Evolutionary conservation across 805 yeast species (phyloP).

Genomic region (Clavispora vitiphila): DNA sequence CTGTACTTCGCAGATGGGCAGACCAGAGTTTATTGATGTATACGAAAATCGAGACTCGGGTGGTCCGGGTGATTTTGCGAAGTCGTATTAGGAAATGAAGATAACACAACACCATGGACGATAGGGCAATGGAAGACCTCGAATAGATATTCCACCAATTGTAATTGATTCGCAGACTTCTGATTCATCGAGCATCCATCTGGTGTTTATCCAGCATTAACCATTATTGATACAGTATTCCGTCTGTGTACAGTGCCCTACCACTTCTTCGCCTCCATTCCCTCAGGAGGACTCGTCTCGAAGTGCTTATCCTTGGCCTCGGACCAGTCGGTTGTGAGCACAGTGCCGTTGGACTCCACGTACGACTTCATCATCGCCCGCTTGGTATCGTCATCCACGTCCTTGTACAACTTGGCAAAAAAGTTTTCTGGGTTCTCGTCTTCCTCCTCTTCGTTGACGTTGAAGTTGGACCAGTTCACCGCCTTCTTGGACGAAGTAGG

Average conservation of each 20-base stretch:
- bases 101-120: too few relatives aligned
- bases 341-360: constrained; percentile 90
- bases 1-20: not conserved
- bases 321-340: constrained; percentile 88
- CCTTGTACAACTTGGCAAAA: constrained; percentile 67
- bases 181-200: not conserved
- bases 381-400: constrained; percentile 80
- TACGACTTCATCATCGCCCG: constrained; percentile 97
- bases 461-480: constrained; percentile 62
- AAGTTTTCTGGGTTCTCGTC: constrained; percentile 55
- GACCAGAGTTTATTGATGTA: too few relatives aligned
- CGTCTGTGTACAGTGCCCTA: too few relatives aligned
- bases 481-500: constrained; percentile 63
- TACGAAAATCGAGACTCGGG: too few relatives aligned
- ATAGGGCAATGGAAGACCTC: too few relatives aligned
- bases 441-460: constrained; percentile 41
- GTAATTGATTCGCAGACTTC: too few relatives aligned
- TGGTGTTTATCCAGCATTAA: too few relatives aligned
- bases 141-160: too few relatives aligned
- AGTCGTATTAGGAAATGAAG: too few relatives aligned
- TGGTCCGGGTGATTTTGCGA: too few relatives aligned
- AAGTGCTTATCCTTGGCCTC: constrained; percentile 68
- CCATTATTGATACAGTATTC: too few relatives aligned
- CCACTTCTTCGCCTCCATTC: constrained; percentile 59
- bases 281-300: constrained; percentile 71